These are phyloP conservation scores for Lachancea sp. DNA, from an alignment of 805 yeast genomes.

Conservation along the genomic window DNA sequence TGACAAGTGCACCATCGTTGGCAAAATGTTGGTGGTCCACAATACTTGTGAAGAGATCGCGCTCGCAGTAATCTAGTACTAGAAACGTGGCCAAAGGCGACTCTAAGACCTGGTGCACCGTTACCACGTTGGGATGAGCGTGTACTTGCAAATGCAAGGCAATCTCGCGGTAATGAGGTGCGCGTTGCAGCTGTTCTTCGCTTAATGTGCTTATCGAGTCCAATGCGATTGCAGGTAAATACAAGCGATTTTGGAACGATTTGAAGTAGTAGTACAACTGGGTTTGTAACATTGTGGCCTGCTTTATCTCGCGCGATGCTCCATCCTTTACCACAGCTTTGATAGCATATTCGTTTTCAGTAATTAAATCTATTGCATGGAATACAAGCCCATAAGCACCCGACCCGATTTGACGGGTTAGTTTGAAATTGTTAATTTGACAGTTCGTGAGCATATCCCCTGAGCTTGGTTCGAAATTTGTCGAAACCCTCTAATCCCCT, in stretches of 20 bases:
- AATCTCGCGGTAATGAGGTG: conserved; percentile 53
- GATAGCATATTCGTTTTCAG: conserved; percentile 55
- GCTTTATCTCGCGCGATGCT: conserved; percentile 15
- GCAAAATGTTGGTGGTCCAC: conserved; percentile 65
- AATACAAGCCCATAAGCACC: conserved; percentile 86
- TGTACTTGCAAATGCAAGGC: conserved; percentile 69
- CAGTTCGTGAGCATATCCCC: conserved; percentile 18
- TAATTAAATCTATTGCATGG: conserved; percentile 49
- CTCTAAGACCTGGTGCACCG: conserved; percentile 67
- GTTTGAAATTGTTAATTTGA: conserved; percentile 25
- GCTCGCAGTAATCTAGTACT: conserved; percentile 80
- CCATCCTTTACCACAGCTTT: conserved; percentile 55
- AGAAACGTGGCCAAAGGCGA: conserved; percentile 54
- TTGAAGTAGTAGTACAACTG: conserved; percentile 24
- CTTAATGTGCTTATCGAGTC: conserved; percentile 27
- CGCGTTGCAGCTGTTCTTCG: conserved; percentile 31
- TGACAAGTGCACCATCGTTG: conserved; percentile 44
- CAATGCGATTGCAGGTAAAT: conserved; percentile 23
- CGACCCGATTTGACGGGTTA: conserved; percentile 33
- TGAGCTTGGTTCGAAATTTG: neutral
- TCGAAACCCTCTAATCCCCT: no score
- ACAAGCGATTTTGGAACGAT: conserved; percentile 18
- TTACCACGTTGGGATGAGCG: conserved; percentile 68
- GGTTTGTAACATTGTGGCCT: conserved; percentile 24
- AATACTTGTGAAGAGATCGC: conserved; percentile 81